A percentile compares a stretch with the other conserved stretches of the same genome.
Evolutionary conservation across 1,284 basidiomycete species (phyloP).

Genomic region (Psilocybe mexicana): DNA sequence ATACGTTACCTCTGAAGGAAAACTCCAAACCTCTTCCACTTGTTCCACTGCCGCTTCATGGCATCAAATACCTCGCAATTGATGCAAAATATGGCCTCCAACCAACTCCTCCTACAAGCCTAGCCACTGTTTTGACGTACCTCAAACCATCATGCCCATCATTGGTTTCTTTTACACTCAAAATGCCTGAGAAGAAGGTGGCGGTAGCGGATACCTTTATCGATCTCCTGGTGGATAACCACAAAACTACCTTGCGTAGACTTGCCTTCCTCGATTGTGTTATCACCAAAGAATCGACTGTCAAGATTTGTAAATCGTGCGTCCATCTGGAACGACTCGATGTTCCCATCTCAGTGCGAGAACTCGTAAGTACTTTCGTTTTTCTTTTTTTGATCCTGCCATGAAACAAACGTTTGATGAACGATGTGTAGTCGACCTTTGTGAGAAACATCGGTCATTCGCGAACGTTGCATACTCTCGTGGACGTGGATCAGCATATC

Average conservation of each 20-base stretch:
- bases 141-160: conserved; percentile 39
- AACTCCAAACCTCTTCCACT: conserved; percentile 29
- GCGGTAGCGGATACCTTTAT: conserved; percentile 41
- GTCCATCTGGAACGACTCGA: conserved; percentile 49
- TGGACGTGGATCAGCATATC: conserved; percentile 49
- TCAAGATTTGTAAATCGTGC: conserved; percentile 45
- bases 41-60: conserved; percentile 38
- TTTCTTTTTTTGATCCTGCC: not conserved
- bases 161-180: conserved; percentile 49
- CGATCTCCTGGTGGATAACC: conserved; percentile 41
- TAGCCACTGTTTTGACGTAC: conserved; percentile 38
- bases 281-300: conserved; percentile 40
- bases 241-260: conserved; percentile 44
- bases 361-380: conserved; percentile 41
- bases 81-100: conserved; percentile 43
- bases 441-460: conserved; percentile 38
- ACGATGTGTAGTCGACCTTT: conserved; percentile 31
- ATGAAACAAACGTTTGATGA: not conserved
- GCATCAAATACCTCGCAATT: conserved; percentile 54
- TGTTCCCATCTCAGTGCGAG: conserved; percentile 49
- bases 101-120: conserved; percentile 36
- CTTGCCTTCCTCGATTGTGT: conserved; percentile 51
- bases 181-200: conserved; percentile 46
- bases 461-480: conserved; percentile 43
- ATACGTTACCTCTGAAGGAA: conserved; percentile 36